Evolutionary conservation across 345 rosid genomes (phyloP).

Genomic region (Zanthoxylum bungeanum): DNA sequence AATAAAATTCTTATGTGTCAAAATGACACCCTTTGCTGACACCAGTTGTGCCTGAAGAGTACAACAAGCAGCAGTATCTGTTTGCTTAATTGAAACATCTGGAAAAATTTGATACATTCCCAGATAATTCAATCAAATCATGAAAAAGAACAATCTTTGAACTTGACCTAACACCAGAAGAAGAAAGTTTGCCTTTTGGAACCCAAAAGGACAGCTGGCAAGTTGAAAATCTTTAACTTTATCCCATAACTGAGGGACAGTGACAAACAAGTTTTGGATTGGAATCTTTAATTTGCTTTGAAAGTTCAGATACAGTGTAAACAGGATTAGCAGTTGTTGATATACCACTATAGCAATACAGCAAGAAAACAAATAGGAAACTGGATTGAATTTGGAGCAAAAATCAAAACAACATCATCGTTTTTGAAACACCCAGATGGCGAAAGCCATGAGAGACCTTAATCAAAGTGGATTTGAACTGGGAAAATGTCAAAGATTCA

Average conservation of each 20-base stretch:
- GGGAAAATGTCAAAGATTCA: slow-evolving; percentile 50
- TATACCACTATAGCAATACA: slow-evolving; percentile 55
- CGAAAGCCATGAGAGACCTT: slow-evolving; percentile 64
- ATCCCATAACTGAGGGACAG: slow-evolving; percentile 57
- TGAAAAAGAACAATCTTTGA: slow-evolving; percentile 37
- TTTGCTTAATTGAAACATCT: slow-evolving; percentile 38
- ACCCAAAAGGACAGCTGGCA: slow-evolving; percentile 60
- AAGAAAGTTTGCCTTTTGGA: slow-evolving; percentile 20
- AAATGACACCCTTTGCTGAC: slow-evolving; percentile 72
- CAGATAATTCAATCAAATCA: slow-evolving; percentile 46
- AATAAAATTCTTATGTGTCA: slow-evolving; percentile 80
- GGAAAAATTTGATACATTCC: slow-evolving; percentile 51
- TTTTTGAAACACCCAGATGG: slow-evolving; percentile 59
- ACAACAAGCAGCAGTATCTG: slow-evolving; percentile 66
- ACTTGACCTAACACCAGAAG: slow-evolving; percentile 12
- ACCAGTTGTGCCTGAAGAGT: slow-evolving; percentile 93
- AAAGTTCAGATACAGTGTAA: too few species aligned
- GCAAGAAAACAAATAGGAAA: slow-evolving; percentile 76
- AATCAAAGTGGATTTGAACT: slow-evolving; percentile 52
- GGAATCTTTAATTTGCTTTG: slow-evolving; percentile 66
- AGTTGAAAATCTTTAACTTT: slow-evolving; percentile 53
- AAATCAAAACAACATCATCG: slow-evolving; percentile 67
- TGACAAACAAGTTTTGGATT: slow-evolving; percentile 60
- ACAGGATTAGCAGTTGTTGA: slow-evolving; percentile 79
- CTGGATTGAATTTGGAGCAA: slow-evolving; percentile 78